These are phyloP conservation scores for Haplographium delicatum DNA, from an alignment of 495 filamentous ascomycete genomes.

Conservation along the genomic window DNA sequence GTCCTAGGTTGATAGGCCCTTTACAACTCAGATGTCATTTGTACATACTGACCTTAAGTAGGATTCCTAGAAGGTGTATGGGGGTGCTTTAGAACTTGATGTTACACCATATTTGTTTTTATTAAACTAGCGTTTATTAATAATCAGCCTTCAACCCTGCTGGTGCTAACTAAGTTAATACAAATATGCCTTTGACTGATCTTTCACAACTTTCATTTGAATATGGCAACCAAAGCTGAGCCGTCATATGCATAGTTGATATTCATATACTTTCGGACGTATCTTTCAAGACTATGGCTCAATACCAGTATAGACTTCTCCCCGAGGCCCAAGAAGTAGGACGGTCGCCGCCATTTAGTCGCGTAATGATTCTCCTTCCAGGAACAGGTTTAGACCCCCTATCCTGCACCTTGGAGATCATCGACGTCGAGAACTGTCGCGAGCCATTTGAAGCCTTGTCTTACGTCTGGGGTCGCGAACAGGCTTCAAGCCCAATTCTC, in stretches of 20 bases:
- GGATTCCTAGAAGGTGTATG: too few relatives aligned
- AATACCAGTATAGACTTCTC: constrained; percentile 11
- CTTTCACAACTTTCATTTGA: too few relatives aligned
- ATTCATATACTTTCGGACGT: too few relatives aligned
- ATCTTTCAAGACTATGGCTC: background rate
- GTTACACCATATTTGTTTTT: too few relatives aligned
- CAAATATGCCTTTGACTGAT: too few relatives aligned
- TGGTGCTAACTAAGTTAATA: too few relatives aligned
- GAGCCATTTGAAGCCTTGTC: constrained; percentile 14
- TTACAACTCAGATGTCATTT: too few relatives aligned
- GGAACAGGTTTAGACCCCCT: constrained; percentile 2
- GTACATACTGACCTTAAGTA: too few relatives aligned
- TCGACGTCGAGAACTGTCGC: constrained; percentile 12
- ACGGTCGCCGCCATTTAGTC: constrained; percentile 9
- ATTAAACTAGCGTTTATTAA: too few relatives aligned
- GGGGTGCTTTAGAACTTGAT: too few relatives aligned
- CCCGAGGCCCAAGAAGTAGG: background rate
- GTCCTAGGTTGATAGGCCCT: too few relatives aligned
- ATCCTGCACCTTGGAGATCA: constrained; percentile 10
- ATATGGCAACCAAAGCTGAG: background rate
- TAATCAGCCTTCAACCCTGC: too few relatives aligned
- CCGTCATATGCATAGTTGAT: background rate
- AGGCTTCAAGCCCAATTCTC: background rate
- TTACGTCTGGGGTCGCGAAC: constrained; percentile 16
- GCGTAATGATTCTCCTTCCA: constrained; percentile 8